These are phyloP conservation scores for Lyophyllum semitale DNA, from an alignment of 768 basidiomycete genomes.

Conservation along the genomic window DNA sequence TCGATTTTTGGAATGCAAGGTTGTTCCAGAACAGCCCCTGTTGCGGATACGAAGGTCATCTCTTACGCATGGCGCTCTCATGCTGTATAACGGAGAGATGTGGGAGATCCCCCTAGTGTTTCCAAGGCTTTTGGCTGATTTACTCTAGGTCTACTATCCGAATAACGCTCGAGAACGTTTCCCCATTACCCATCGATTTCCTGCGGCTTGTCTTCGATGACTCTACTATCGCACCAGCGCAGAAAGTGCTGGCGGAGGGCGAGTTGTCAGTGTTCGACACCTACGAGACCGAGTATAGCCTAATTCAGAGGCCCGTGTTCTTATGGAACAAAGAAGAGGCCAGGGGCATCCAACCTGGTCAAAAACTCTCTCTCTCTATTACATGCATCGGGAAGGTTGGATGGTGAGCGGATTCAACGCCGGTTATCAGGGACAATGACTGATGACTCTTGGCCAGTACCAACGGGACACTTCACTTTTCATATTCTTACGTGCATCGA, in stretches of 20 bases:
- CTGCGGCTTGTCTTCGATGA: slow-evolving; percentile 88
- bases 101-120: slow-evolving; percentile 34
- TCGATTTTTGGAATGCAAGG: slow-evolving; percentile 76
- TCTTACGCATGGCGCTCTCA: slow-evolving; percentile 90
- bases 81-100: slow-evolving; percentile 96
- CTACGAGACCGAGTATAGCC: slow-evolving; percentile 87
- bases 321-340: slow-evolving; percentile 63
- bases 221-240: slow-evolving; percentile 78
- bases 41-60: slow-evolving; percentile 85
- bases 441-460: slow-evolving; percentile 49
- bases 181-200: slow-evolving; percentile 80
- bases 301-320: slow-evolving; percentile 79
- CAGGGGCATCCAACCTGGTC: slow-evolving; percentile 64
- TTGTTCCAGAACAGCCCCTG: slow-evolving; percentile 86
- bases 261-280: slow-evolving; percentile 80
- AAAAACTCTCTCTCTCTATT: slow-evolving; percentile 67
- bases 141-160: slow-evolving; percentile 73
- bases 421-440: slow-evolving; percentile 1
- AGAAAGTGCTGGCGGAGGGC: slow-evolving; percentile 77
- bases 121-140: not conserved
- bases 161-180: slow-evolving; percentile 89
- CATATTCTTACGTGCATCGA: slow-evolving; percentile 74
- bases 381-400: slow-evolving; percentile 87
- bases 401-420: slow-evolving; percentile 63
- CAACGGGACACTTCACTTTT: slow-evolving; percentile 76